phyloP scores from a whole-genome alignment of 2,329 filamentous ascomycete species.

The Dothideomycetes sp. region DNA sequence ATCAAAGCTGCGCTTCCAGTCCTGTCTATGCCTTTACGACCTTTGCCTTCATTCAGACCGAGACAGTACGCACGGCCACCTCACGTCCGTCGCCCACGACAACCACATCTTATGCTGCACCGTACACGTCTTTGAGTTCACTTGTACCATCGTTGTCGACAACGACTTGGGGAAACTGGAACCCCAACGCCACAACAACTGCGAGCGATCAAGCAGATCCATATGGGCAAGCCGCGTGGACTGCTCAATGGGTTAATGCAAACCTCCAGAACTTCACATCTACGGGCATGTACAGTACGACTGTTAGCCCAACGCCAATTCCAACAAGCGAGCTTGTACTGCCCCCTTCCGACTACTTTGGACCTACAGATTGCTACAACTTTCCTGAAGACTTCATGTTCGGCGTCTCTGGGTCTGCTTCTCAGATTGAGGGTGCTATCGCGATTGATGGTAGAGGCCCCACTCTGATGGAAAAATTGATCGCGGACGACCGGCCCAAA shows the following conservation, averaged over 20 bases:
- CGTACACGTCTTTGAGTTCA: no score
- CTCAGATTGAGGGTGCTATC: constrained; percentile 15
- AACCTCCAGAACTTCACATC: neutral
- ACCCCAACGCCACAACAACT: no score
- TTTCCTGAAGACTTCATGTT: constrained; percentile 36
- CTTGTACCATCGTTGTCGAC: no score
- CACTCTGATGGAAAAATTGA: constrained; percentile 9
- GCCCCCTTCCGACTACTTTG: constrained; percentile 42
- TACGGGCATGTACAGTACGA: no score
- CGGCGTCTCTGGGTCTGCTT: constrained; percentile 14
- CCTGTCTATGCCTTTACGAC: no score
- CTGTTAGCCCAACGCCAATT: constrained; percentile 44
- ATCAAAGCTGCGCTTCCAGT: no score
- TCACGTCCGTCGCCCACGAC: no score
- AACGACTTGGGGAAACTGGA: no score
- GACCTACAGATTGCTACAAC: constrained; percentile 36
- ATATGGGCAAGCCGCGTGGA: constrained; percentile 31
- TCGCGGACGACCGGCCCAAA: constrained; percentile 15
- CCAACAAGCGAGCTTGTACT: constrained; percentile 44
- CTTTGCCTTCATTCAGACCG: no score
- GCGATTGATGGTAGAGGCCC: constrained; percentile 13
- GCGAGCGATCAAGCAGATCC: no score
- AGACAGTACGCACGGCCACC: no score
- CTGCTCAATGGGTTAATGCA: constrained; percentile 9
- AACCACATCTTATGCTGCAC: no score